Conservation (phyloP, 371 early-diverging fungal genomes). For the Cokeromyces recurvatus region DNA sequence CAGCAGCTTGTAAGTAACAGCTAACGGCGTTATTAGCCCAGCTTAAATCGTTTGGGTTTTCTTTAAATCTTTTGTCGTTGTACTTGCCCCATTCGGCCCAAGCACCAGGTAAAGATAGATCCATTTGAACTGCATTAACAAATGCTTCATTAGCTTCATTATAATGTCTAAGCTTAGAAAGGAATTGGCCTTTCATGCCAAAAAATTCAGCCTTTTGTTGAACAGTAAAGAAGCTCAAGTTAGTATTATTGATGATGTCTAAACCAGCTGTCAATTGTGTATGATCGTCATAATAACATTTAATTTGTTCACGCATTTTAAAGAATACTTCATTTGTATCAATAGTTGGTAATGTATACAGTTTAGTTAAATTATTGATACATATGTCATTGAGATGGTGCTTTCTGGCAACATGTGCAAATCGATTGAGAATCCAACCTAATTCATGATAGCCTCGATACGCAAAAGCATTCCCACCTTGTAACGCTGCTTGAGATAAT, state of each 20-base stretch:
- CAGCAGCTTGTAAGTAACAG: constrained; percentile 95
- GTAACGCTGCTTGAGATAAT: constrained; percentile 43
- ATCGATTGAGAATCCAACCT: constrained; percentile 99
- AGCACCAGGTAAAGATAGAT: constrained; percentile 81
- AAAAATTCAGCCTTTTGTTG: constrained; percentile 97
- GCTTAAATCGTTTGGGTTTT: constrained; percentile 74
- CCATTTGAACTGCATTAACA: constrained; percentile 90
- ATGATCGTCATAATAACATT: constrained; percentile 89
- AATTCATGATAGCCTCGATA: constrained; percentile 99
- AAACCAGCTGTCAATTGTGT: constrained; percentile 87
- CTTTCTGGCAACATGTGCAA: constrained; percentile 97
- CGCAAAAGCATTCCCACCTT: constrained; percentile 75
- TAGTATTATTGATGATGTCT: constrained; percentile 99
- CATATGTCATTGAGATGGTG: constrained; percentile 94
- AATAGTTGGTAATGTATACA: constrained; percentile 98
- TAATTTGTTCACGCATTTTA: constrained; percentile 97
- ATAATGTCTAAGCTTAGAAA: constrained; percentile 77
- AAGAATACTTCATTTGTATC: constrained; percentile 98
- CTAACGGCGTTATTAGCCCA: constrained; percentile 91
- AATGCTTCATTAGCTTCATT: constrained; percentile 95
- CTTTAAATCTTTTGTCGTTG: constrained; percentile 86
- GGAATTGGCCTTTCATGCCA: constrained; percentile 91
- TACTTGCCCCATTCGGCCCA: constrained; percentile 99
- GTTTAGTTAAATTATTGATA: constrained; percentile 87
- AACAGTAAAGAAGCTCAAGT: constrained; percentile 89